Percentiles rank a stretch among this genome's conserved stretches.
Conservation (phyloP, 176 grass and related monocot genomes). For the Zea luxurians region DNA sequence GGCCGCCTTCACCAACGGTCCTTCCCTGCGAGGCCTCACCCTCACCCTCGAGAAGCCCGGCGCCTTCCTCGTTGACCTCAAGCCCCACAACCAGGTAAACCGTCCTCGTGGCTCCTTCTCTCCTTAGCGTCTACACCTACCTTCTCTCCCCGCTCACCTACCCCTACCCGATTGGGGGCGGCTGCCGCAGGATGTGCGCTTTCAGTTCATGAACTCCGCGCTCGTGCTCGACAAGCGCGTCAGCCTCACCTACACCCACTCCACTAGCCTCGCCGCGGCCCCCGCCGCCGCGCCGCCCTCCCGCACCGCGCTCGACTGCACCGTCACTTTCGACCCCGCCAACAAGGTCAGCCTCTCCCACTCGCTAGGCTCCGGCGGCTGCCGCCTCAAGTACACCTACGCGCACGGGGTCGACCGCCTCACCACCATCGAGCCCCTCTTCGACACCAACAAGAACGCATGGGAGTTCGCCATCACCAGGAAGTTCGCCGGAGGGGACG, state of each 20-base stretch:
- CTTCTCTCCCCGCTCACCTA: neutral
- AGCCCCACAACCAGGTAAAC: slow-evolving; percentile 54
- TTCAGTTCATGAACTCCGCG: slow-evolving; percentile 92
- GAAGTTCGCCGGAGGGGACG: slow-evolving; percentile 57
- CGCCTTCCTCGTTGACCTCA: slow-evolving; percentile 76
- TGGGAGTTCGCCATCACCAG: slow-evolving; percentile 83
- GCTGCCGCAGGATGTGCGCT: slow-evolving; percentile 59
- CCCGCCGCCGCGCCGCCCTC: slow-evolving; percentile 26
- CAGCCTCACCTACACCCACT: slow-evolving; percentile 80
- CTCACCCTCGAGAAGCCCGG: slow-evolving; percentile 88
- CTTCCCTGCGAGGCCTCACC: slow-evolving; percentile 70
- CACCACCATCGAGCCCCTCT: slow-evolving; percentile 77
- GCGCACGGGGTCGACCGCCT: slow-evolving; percentile 56
- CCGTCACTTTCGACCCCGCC: slow-evolving; percentile 60
- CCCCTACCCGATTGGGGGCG: no score
- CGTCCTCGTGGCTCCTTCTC: no score
- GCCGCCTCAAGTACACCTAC: slow-evolving; percentile 81
- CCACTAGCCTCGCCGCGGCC: slow-evolving; percentile 4
- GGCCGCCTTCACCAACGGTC: slow-evolving; percentile 68
- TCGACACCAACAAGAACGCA: slow-evolving; percentile 66
- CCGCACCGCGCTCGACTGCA: slow-evolving; percentile 56
- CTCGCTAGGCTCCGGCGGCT: slow-evolving; percentile 51
- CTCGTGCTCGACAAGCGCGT: slow-evolving; percentile 69
- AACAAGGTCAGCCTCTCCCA: slow-evolving; percentile 81
- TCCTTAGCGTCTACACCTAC: neutral